Percentiles rank a stretch among this genome's conserved stretches.
Evolutionary conservation across 257 asterid species (phyloP).

Genomic region (Lithospermum erythrorhizon): DNA sequence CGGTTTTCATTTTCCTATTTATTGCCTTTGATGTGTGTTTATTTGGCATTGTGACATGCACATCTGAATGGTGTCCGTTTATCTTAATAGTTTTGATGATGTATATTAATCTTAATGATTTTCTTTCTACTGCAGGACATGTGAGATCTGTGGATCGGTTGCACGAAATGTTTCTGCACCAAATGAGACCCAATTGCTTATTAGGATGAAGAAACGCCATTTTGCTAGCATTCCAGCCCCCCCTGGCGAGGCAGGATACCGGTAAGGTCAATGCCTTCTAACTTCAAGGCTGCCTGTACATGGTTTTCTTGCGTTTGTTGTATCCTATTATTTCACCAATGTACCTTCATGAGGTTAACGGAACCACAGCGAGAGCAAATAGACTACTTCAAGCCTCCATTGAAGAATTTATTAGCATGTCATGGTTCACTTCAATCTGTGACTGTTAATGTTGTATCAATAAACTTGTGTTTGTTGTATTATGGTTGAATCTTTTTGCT

Average conservation of each 20-base stretch:
- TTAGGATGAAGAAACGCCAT: conserved; percentile 25
- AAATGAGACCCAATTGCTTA: conserved; percentile 27
- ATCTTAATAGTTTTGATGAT: neutral
- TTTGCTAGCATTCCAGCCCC: conserved; percentile 14
- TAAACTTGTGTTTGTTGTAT: neutral
- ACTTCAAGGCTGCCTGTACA: conserved; percentile 65
- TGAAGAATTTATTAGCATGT: neutral
- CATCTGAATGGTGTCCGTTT: neutral
- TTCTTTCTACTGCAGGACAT: conserved; percentile 31
- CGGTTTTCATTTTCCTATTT: no score
- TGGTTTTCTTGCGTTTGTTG: conserved; percentile 78
- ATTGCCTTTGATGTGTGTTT: no score
- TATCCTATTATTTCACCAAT: conserved; percentile 76
- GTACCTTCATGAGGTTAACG: conserved; percentile 35
- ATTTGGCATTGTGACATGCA: no score
- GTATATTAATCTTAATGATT: neutral
- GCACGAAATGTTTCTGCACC: conserved; percentile 45
- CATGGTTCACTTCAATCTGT: no score
- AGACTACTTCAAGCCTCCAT: no score
- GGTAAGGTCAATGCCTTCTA: conserved; percentile 80
- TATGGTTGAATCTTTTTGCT: neutral
- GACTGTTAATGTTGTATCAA: neutral
- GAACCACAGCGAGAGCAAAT: neutral
- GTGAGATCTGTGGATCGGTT: conserved; percentile 71
- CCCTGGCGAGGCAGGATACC: conserved; percentile 29